Conservation (phyloP, 768 basidiomycete species). For the Steccherinum ochraceum region DNA sequence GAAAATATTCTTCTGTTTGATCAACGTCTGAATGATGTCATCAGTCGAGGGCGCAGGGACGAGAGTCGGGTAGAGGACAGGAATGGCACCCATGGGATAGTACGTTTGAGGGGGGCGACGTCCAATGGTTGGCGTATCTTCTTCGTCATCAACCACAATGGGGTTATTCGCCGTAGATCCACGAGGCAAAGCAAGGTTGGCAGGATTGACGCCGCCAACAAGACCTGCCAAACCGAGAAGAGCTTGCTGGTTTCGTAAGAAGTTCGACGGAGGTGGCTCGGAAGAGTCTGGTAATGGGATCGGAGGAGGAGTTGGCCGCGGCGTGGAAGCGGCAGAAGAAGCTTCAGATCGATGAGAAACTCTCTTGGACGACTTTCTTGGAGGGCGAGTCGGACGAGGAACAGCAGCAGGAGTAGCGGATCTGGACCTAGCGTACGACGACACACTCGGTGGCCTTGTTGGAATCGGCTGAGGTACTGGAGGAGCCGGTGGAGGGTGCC, state of each 20-base stretch:
- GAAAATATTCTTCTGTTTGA: constrained; percentile 60
- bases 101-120: constrained; percentile 15
- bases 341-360: constrained; percentile 17
- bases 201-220: constrained; percentile 59
- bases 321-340: constrained; percentile 26
- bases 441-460: constrained; percentile 9
- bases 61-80: constrained; percentile 25
- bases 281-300: constrained; percentile 60
- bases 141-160: constrained; percentile 63
- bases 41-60: constrained; percentile 46
- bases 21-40: constrained; percentile 53
- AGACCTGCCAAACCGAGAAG: constrained; percentile 69
- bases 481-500: not conserved
- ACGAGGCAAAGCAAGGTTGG: constrained; percentile 38
- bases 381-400: constrained; percentile 18
- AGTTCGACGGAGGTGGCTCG: constrained; percentile 56
- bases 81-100: constrained; percentile 6
- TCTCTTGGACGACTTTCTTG: constrained; percentile 28
- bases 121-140: constrained; percentile 22
- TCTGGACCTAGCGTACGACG: constrained; percentile 2
- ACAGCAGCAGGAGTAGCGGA: constrained; percentile 18
- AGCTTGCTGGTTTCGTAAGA: constrained; percentile 67
- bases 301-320: constrained; percentile 44
- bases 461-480: not conserved
- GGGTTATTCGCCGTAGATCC: constrained; percentile 58